Evolutionary conservation across 2,329 filamentous ascomycete species (phyloP).

Genomic region (Sarocladiaceae sp.): DNA sequence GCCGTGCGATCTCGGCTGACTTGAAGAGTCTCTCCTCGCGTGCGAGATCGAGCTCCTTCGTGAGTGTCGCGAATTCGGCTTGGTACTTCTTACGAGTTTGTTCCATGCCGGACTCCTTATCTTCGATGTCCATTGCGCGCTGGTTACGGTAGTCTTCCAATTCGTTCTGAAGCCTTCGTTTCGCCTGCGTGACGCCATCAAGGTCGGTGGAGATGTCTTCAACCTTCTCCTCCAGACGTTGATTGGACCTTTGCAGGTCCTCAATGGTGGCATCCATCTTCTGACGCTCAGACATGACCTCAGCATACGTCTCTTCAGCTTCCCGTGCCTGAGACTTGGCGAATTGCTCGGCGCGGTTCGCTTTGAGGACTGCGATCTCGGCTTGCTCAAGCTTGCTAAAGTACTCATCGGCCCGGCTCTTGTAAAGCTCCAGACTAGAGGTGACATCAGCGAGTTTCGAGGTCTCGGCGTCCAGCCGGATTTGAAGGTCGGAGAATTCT

Average conservation of each 20-base stretch:
- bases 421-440: slow-evolving; percentile 82
- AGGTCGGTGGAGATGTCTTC: slow-evolving; percentile 90
- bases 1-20: slow-evolving; percentile 77
- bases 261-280: slow-evolving; percentile 84
- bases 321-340: slow-evolving; percentile 85
- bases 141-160: slow-evolving; percentile 96
- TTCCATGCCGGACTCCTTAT: slow-evolving; percentile 93
- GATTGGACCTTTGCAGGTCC: slow-evolving; percentile 82
- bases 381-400: slow-evolving; percentile 96
- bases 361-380: slow-evolving; percentile 91
- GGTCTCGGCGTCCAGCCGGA: slow-evolving; percentile 81
- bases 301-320: slow-evolving; percentile 83
- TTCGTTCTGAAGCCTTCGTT: slow-evolving; percentile 93
- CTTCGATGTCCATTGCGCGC: slow-evolving; percentile 90
- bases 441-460: slow-evolving; percentile 80
- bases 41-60: slow-evolving; percentile 87
- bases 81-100: slow-evolving; percentile 98
- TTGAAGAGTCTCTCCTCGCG: slow-evolving; percentile 81
- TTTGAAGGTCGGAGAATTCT: slow-evolving; percentile 90
- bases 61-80: slow-evolving; percentile 79
- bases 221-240: slow-evolving; percentile 82
- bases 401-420: slow-evolving; percentile 88
- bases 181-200: slow-evolving; percentile 76
- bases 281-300: slow-evolving; percentile 86
- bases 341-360: slow-evolving; percentile 85